Percentiles rank a stretch among this genome's conserved stretches.
These are phyloP conservation scores for Ilex aquifolium DNA, from an alignment of 257 asterid species.

Conservation along the genomic window DNA sequence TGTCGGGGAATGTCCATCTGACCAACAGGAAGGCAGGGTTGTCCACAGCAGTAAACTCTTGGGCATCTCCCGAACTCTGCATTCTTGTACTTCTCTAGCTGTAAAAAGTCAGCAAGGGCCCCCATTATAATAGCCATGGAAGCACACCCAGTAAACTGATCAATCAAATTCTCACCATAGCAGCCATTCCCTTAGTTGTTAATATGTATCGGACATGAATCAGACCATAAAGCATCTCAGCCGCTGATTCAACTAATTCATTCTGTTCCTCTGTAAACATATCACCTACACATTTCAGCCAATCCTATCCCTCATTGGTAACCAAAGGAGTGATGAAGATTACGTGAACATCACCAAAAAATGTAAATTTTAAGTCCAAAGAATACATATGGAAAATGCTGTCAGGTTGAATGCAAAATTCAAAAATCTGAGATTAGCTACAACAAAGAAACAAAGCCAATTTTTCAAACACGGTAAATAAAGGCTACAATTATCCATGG, in stretches of 20 bases:
- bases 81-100: slow-evolving; percentile 62
- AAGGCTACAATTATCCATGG: too few relatives aligned
- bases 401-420: too few relatives aligned
- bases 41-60: slow-evolving; percentile 55
- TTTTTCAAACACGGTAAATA: too few relatives aligned
- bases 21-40: slow-evolving; percentile 63
- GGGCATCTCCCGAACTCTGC: slow-evolving; percentile 73
- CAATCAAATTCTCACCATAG: slow-evolving; percentile 38
- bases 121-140: slow-evolving; percentile 18
- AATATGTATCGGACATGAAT: slow-evolving; percentile 58
- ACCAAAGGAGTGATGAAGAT: neutral
- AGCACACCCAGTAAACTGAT: slow-evolving; percentile 12
- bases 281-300: slow-evolving; percentile 42
- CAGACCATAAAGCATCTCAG: slow-evolving; percentile 63
- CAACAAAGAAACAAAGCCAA: too few relatives aligned
- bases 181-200: slow-evolving; percentile 59
- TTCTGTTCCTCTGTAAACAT: slow-evolving; percentile 56
- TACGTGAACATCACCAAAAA: too few relatives aligned
- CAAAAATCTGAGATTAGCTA: too few relatives aligned
- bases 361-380: too few relatives aligned
- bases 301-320: slow-evolving; percentile 11
- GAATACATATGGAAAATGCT: too few relatives aligned
- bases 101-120: slow-evolving; percentile 14
- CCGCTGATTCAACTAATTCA: slow-evolving; percentile 57
- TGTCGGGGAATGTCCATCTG: slow-evolving; percentile 55